Evolutionary conservation across 2,329 filamentous ascomycete species (phyloP).

Genomic region (Colletotrichum costaricense): DNA sequence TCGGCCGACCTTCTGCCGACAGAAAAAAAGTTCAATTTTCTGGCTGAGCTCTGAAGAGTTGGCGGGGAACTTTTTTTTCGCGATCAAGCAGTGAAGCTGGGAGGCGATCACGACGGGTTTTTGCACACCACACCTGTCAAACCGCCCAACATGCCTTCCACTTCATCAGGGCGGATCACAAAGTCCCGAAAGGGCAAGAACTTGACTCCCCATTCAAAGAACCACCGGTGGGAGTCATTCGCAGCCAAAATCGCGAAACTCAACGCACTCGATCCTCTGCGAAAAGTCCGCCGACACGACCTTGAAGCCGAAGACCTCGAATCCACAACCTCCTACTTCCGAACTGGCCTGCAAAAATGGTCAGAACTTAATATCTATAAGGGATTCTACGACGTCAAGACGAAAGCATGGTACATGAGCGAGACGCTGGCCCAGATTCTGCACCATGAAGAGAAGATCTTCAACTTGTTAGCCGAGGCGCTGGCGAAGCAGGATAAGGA

Average conservation of each 20-base stretch:
- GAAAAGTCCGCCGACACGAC: constrained; percentile 86
- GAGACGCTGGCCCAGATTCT: constrained; percentile 93
- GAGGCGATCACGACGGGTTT: constrained; percentile 32
- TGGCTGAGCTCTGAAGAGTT: constrained; percentile 16
- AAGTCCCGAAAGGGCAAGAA: constrained; percentile 78
- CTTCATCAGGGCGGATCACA: constrained; percentile 73
- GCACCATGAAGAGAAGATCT: constrained; percentile 88
- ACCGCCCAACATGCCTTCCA: constrained; percentile 66
- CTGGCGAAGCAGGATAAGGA: constrained; percentile 83
- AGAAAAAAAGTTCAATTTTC: constrained; percentile 39
- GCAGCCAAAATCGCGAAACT: constrained; percentile 89
- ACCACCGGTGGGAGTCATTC: constrained; percentile 93
- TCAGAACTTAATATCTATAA: constrained; percentile 89
- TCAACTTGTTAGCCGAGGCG: constrained; percentile 79
- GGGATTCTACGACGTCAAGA: constrained; percentile 81
- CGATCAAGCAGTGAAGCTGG: constrained; percentile 37
- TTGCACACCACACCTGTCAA: constrained; percentile 26
- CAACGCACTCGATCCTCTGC: constrained; percentile 89
- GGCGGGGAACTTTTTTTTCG: constrained; percentile 35
- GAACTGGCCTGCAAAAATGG: constrained; percentile 87
- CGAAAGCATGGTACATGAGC: constrained; percentile 79
- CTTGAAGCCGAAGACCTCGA: constrained; percentile 83
- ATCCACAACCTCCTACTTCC: constrained; percentile 87
- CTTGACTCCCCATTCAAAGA: constrained; percentile 80
- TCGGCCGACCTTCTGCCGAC: constrained; percentile 22